Evolutionary conservation across 139 green algal genomes (phyloP).

Genomic region (Diplosphaera chodatii): DNA sequence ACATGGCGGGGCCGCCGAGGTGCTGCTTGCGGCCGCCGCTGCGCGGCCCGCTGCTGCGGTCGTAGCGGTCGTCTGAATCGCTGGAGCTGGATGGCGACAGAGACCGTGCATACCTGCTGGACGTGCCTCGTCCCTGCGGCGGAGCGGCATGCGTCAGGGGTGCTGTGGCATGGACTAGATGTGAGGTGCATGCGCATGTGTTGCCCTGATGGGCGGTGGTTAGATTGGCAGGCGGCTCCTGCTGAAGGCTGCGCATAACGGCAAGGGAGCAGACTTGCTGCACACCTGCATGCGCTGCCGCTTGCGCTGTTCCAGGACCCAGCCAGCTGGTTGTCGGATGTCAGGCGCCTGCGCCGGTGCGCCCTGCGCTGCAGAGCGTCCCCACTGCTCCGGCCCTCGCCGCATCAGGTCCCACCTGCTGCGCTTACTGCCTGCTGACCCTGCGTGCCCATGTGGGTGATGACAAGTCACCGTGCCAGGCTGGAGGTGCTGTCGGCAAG

Average conservation of each 20-base stretch:
- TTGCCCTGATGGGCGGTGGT: too few species aligned
- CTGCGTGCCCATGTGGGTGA: not conserved
- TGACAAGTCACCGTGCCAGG: too few species aligned
- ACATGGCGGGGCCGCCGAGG: not conserved
- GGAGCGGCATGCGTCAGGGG: too few species aligned
- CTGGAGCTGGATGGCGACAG: not conserved
- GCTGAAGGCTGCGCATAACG: too few species aligned
- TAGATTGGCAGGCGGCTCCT: too few species aligned
- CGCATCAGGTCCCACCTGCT: not conserved
- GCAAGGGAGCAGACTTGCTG: not conserved
- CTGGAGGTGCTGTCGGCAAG: not conserved
- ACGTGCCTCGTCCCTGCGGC: conserved; percentile 1
- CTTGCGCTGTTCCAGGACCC: not conserved
- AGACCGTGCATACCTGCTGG: not conserved
- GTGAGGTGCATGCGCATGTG: too few species aligned
- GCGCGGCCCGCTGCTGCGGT: not conserved
- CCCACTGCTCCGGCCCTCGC: not conserved
- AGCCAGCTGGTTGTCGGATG: not conserved
- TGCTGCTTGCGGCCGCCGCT: not conserved
- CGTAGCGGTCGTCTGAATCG: not conserved
- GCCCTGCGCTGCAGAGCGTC: not conserved
- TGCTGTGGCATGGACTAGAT: too few species aligned
- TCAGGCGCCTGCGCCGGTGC: not conserved
- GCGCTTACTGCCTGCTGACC: not conserved
- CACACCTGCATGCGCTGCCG: not conserved